phyloP scores from a whole-genome alignment of 2,329 filamentous ascomycete species.

The Fusarium sp. region DNA sequence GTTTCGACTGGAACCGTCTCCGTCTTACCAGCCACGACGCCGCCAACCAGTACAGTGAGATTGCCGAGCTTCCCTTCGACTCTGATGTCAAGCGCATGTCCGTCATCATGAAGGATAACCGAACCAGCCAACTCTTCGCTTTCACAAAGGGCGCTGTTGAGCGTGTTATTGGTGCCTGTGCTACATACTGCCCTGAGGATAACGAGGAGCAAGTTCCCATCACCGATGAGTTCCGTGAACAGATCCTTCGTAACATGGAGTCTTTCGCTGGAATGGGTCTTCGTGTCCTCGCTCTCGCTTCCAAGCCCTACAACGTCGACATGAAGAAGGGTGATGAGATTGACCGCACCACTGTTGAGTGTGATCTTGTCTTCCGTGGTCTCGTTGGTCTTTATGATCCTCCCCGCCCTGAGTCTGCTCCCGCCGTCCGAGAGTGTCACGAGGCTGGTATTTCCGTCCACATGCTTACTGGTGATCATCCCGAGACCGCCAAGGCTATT shows the following conservation, averaged over 20 bases:
- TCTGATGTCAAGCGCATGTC: slow-evolving; percentile 80
- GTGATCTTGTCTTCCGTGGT: slow-evolving; percentile 70
- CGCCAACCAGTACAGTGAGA: slow-evolving; percentile 60
- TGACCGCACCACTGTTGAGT: slow-evolving; percentile 65
- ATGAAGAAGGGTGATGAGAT: slow-evolving; percentile 55
- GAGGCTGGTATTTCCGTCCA: slow-evolving; percentile 71
- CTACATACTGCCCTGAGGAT: slow-evolving; percentile 55
- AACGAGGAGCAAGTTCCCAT: slow-evolving; percentile 50
- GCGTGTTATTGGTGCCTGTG: slow-evolving; percentile 70
- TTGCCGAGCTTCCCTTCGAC: slow-evolving; percentile 76
- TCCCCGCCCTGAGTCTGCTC: slow-evolving; percentile 72
- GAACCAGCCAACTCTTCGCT: slow-evolving; percentile 43
- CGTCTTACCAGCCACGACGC: slow-evolving; percentile 57
- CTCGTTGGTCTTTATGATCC: slow-evolving; percentile 77
- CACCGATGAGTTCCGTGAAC: slow-evolving; percentile 60
- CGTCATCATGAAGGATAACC: slow-evolving; percentile 65
- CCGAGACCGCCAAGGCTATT: slow-evolving; percentile 70
- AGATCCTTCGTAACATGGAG: slow-evolving; percentile 72
- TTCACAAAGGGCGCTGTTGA: slow-evolving; percentile 75
- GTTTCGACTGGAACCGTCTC: slow-evolving; percentile 69
- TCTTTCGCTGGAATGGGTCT: slow-evolving; percentile 69
- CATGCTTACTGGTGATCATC: slow-evolving; percentile 75
- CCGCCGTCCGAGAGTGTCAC: slow-evolving; percentile 67
- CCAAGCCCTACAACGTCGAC: slow-evolving; percentile 50
- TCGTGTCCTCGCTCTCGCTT: slow-evolving; percentile 72